Percentiles rank a stretch among this genome's conserved stretches.
phyloP scores from a whole-genome alignment of 139 green algal genomes.

The Ostreobium quekettii region DNA sequence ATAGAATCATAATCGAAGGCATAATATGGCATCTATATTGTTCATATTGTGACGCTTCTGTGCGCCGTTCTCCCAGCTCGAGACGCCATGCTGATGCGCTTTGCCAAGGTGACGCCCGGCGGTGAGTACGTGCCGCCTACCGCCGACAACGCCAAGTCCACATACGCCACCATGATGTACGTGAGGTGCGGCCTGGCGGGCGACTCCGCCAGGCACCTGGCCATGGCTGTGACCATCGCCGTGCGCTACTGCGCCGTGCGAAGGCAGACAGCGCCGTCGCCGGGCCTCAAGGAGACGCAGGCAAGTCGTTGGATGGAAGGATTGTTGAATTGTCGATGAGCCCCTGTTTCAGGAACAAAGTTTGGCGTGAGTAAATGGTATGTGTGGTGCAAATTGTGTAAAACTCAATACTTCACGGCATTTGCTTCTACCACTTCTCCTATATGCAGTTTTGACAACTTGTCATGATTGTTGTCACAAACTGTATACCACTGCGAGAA shows the following conservation, averaged over 20 bases:
- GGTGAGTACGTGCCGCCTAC: constrained; percentile 73
- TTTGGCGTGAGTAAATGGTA: too few relatives aligned
- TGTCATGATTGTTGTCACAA: too few relatives aligned
- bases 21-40: too few relatives aligned
- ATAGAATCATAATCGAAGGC: too few relatives aligned
- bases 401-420: too few relatives aligned
- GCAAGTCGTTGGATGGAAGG: too few relatives aligned
- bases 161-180: constrained; percentile 89
- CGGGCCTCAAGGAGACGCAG: constrained; percentile 56
- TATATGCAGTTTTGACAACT: constrained; percentile 1
- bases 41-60: too few relatives aligned
- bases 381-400: too few relatives aligned
- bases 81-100: constrained; percentile 83
- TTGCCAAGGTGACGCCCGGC: constrained; percentile 62
- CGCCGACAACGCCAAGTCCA: constrained; percentile 73
- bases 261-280: constrained; percentile 59
- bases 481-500: too few relatives aligned
- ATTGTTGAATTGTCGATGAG: too few relatives aligned
- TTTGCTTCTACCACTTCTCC: not conserved
- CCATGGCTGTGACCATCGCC: constrained; percentile 74
- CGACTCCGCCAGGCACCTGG: constrained; percentile 40
- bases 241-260: constrained; percentile 74
- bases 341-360: too few relatives aligned
- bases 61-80: constrained; percentile 36
- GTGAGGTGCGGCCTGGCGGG: constrained; percentile 79